Evolutionary conservation across 495 filamentous ascomycete genomes (phyloP), one percentile per base, ranked within the genome.

Genomic region (Aeminium ludgeri): DNA sequence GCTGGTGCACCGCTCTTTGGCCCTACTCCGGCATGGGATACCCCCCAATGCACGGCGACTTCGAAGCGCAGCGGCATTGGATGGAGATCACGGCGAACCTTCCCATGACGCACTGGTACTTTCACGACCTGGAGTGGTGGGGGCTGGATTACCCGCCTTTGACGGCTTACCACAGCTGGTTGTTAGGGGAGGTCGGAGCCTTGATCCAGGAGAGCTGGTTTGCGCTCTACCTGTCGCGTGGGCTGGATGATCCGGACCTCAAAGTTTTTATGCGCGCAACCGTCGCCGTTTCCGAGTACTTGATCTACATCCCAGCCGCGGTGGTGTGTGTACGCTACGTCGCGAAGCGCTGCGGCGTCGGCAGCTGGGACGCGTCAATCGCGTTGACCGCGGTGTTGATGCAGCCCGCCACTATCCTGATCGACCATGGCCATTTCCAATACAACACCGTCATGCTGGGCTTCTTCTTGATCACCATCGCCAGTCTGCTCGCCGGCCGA

Each of bases 381-480:
- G 86, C 89, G 1, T 72, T 96, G 7, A 77, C 78, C 16, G 89
- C 86, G 0, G 77, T 96, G 37, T 67, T 97, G 20, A 78, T 97
- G 70, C 91, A 97, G 52, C 89, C 89, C 5, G 78, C 73, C 1
- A 84, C 80, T 5, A 89, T 95, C 40, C 70, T 97, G 10, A 81
- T 96, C 51, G 89, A 97, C 51, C 87, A 96, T 54, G 82, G 83
- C n/a, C 89, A 97, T 60, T 97, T 97, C 58, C 89, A 97, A 61
- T 97, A 92, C 56, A 97, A 97, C 58, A 89, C 85, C 0, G 86
- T 96, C 37, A 97, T 97, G 89, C 74, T 96, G 4, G 89, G 91
- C 0, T 71, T 95, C 23, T 67, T 86, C 6, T 60, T 86, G 25
- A 86, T 85, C 0, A 83, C 78, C 51, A 73, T 92, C 65, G 86